Conservation (phyloP, 371 early-diverging fungal species). For the Chytridiales sp. region DNA sequence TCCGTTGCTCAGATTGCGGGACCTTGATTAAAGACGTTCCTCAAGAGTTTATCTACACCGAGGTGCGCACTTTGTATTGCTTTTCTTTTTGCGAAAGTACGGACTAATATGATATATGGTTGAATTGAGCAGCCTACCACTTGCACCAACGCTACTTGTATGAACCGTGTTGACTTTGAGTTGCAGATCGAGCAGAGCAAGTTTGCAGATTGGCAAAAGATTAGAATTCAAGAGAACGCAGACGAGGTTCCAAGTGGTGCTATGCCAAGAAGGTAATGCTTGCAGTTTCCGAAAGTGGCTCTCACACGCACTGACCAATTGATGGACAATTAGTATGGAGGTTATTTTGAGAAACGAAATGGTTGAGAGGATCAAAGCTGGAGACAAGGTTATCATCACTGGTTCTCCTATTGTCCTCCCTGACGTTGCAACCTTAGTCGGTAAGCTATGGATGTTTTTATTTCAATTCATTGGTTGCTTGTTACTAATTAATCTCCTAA, state of each 20-base stretch:
- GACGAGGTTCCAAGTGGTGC: slow-evolving; percentile 97
- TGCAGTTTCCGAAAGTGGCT: neutral
- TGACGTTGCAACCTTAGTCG: slow-evolving; percentile 79
- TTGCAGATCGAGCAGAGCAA: slow-evolving; percentile 81
- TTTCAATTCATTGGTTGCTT: neutral
- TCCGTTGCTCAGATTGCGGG: slow-evolving; percentile 90
- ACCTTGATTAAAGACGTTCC: slow-evolving; percentile 79
- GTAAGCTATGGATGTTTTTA: slow-evolving; percentile 8
- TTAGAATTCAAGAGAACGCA: slow-evolving; percentile 97
- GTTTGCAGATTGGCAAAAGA: slow-evolving; percentile 98
- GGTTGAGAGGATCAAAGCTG: slow-evolving; percentile 97
- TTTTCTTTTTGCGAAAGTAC: slow-evolving; percentile 1
- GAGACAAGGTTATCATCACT: slow-evolving; percentile 90
- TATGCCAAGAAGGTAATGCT: slow-evolving; percentile 88
- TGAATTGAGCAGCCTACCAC: slow-evolving; percentile 75
- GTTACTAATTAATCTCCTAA: no score
- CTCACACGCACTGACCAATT: no score
- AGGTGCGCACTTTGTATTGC: slow-evolving; percentile 50
- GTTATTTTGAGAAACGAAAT: slow-evolving; percentile 95
- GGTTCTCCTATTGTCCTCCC: slow-evolving; percentile 96
- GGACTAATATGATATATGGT: no score
- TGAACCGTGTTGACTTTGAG: slow-evolving; percentile 84
- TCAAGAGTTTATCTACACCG: slow-evolving; percentile 97
- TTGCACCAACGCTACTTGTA: slow-evolving; percentile 88
- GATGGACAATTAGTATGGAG: slow-evolving; percentile 68